Evolutionary conservation across 2,329 filamentous ascomycete genomes (phyloP), one percentile per base, ranked within the genome.

Genomic region (Penicillium decumbens): DNA sequence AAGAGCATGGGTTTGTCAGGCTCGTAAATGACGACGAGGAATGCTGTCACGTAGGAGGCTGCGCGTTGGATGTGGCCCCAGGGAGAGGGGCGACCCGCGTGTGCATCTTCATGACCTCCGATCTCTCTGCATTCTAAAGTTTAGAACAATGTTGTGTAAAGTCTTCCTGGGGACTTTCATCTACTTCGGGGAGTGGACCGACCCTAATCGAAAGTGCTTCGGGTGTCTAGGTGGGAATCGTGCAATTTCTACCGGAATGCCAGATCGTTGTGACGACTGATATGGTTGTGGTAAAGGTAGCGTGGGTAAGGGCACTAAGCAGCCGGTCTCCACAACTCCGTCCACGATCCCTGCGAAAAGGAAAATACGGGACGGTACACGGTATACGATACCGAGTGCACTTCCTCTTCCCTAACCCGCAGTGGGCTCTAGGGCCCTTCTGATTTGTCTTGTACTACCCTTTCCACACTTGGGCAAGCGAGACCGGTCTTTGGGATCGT

Each of bases 281-380:
- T 55, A 53, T 55, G 47, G 41, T 55, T 53, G 51, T 56, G 54
- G 52, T 55, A 41, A 53, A 54, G 24, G 42, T 51, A 51, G 49
- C 45, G 39, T 43, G 39, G 45, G 32, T 44, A 57, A 53, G 23
- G 49, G 50, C 55, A 54, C 53, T 57, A 56, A 37, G 49, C 41
- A 35, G 46, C 50, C 47, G 39, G 48, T 47, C 53, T 52, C 53
- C 55, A 55, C 51, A 49, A 20, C 35, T 41, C 47, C 47, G 51
- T 50, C 54, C 53, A 58, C 53, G 46, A 57, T 57, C 53, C 53
- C 53, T 56, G 55, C 49, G 41, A 42, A 47, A 40, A 23, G 20
- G 20, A 46, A 47, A 52, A 41, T 51, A 53, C 54, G 24, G 43
- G 43, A 50, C 35, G 28, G 39, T 33, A 46, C 33, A 5, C 9